phyloP scores from a whole-genome alignment of 306 rosid genomes.

The Ormosia emarginata region DNA sequence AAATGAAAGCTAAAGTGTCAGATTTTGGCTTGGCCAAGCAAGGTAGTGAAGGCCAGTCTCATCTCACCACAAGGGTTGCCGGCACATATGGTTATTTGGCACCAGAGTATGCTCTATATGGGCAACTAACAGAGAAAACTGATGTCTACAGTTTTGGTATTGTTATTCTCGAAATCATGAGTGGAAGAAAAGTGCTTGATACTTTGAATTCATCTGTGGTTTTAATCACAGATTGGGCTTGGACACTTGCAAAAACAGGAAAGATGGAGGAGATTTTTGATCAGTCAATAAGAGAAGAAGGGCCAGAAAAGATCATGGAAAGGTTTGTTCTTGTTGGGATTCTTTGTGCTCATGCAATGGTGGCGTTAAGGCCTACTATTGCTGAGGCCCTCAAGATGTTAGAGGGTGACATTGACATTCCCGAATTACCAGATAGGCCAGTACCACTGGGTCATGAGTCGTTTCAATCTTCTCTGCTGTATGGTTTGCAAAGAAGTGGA shows the following conservation, averaged over 20 bases:
- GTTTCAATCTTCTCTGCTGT: slow-evolving; percentile 42
- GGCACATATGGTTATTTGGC: slow-evolving; percentile 86
- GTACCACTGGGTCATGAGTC: slow-evolving; percentile 70
- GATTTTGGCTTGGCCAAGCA: slow-evolving; percentile 80
- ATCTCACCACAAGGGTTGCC: slow-evolving; percentile 74
- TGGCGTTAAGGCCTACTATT: slow-evolving; percentile 84
- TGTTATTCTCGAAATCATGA: slow-evolving; percentile 77
- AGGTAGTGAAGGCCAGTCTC: slow-evolving; percentile 59
- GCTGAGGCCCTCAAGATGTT: slow-evolving; percentile 77
- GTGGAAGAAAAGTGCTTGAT: slow-evolving; percentile 71
- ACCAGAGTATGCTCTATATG: slow-evolving; percentile 80
- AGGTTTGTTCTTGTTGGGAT: slow-evolving; percentile 82
- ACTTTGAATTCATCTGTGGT: slow-evolving; percentile 38
- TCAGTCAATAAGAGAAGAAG: slow-evolving; percentile 41
- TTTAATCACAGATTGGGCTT: slow-evolving; percentile 84
- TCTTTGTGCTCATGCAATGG: slow-evolving; percentile 85
- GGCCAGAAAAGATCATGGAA: slow-evolving; percentile 65
- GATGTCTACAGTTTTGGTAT: slow-evolving; percentile 84
- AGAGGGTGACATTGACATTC: slow-evolving; percentile 86
- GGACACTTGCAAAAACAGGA: slow-evolving; percentile 57
- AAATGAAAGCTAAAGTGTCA: slow-evolving; percentile 66
- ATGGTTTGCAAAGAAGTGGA: slow-evolving; percentile 30
- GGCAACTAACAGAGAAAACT: slow-evolving; percentile 70
- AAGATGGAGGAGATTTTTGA: slow-evolving; percentile 50
- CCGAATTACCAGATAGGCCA: slow-evolving; percentile 68